These are phyloP conservation scores for Diplodia corticola DNA, from an alignment of 2,329 filamentous ascomycete genomes.

Conservation along the genomic window DNA sequence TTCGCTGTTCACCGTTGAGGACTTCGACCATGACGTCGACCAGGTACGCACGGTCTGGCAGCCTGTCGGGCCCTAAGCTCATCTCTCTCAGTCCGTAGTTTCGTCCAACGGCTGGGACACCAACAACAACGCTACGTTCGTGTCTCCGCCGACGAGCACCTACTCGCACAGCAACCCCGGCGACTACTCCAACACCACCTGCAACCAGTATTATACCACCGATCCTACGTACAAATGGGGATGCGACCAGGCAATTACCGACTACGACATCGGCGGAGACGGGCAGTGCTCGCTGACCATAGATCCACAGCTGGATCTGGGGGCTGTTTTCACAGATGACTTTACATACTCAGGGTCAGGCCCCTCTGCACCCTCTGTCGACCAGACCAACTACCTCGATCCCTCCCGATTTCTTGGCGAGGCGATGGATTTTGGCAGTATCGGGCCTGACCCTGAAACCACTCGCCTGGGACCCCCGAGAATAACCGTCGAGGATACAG, in stretches of 20 bases:
- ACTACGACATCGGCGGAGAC: not conserved
- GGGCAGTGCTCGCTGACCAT: not conserved
- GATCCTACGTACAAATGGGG: not conserved
- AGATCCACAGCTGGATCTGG: not conserved
- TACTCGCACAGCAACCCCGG: not conserved
- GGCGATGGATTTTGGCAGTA: not conserved
- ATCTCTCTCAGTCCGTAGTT: not conserved
- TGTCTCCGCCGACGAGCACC: not conserved
- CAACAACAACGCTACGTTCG: not conserved
- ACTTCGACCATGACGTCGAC: not conserved
- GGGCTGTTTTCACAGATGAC: not conserved
- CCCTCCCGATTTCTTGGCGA: not conserved
- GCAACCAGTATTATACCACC: not conserved
- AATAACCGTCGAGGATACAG: not conserved
- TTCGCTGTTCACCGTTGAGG: not conserved
- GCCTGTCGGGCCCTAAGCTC: not conserved
- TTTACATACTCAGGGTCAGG: not conserved
- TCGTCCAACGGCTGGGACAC: not conserved
- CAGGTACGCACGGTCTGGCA: not conserved
- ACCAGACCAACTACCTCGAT: not conserved
- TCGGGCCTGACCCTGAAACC: not conserved
- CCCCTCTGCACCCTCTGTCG: not conserved
- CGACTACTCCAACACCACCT: not conserved
- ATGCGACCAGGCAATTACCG: not conserved
- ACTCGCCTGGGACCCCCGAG: not conserved